Evolutionary conservation across 371 early-diverging fungal species (phyloP), one percentile per base, ranked within the genome.

Genomic region (Mortierella sp.): DNA sequence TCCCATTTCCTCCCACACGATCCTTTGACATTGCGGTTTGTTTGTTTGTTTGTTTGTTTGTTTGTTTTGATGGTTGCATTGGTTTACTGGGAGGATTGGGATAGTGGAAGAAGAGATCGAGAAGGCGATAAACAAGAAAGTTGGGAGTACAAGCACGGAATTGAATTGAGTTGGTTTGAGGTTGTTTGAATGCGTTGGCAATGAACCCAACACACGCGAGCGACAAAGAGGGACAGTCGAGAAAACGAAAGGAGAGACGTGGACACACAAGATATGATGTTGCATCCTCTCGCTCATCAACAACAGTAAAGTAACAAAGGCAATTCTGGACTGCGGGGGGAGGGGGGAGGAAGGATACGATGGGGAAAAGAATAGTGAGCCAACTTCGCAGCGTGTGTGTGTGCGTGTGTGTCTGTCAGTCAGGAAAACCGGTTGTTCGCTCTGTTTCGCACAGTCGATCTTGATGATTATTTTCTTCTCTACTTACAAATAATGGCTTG

Each of bases 1-100:
- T 31, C 58, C 31, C 63, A 63, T 31, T 63, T 63, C 60, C 60
- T 60, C 31, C 14, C 63, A 63, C 63, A 63, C 63, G 14, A 57
- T 26, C 26, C 16, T 16, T 48, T 6, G 50, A 14, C 50, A 8
- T 21, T 55, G n/a, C 5, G 6, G 55, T 2, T 55, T 55, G 16
- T 1, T 38, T n/a, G 55, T 2, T 55, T 55, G 16, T 1, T 60
- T 60, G 60, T 16, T 14, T 60, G 24, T 26, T 57, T n/a, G 57
- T 13, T 50, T 50, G 50, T 16, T 38, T 38, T 38, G 42, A 38
- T 38, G 42, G 42, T 38, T 38, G 42, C 5, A 5, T 38, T 38
- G 42, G 42, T 5, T 38, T 31, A 19, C 63, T 63, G 63, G 63
- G 19, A 16, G 63, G 34, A 6, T 19, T 58, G 58, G 28, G 58